Evolutionary conservation across 805 yeast species (phyloP).

Genomic region (Nakazawaea wickerhamii): DNA sequence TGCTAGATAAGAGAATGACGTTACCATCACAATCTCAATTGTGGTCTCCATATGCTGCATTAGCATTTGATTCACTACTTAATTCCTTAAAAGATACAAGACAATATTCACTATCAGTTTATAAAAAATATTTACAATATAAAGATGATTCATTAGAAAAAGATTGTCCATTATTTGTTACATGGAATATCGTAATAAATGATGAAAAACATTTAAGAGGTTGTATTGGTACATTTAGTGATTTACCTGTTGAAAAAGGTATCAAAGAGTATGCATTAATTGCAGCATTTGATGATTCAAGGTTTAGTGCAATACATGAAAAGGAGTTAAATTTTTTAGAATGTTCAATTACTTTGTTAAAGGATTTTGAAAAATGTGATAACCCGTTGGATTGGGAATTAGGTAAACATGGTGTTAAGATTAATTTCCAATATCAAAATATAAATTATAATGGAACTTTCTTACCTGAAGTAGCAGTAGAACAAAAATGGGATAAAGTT

Average conservation of each 20-base stretch:
- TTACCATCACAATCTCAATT: neutral
- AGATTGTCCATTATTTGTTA: slow-evolving; percentile 69
- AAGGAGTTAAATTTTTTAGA: slow-evolving; percentile 50
- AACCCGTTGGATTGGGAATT: slow-evolving; percentile 70
- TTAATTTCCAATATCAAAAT: slow-evolving; percentile 40
- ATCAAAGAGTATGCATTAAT: slow-evolving; percentile 55
- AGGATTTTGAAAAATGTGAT: slow-evolving; percentile 46
- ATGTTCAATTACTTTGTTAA: slow-evolving; percentile 61
- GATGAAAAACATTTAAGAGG: slow-evolving; percentile 56
- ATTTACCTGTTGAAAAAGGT: slow-evolving; percentile 49
- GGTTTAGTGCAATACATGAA: slow-evolving; percentile 62
- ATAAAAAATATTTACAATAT: slow-evolving; percentile 3
- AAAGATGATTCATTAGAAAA: slow-evolving; percentile 3
- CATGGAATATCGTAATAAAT: slow-evolving; percentile 58
- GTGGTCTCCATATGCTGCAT: slow-evolving; percentile 29
- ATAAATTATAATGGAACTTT: slow-evolving; percentile 66
- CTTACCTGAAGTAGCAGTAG: slow-evolving; percentile 84
- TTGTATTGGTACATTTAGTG: slow-evolving; percentile 85
- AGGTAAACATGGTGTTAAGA: slow-evolving; percentile 77
- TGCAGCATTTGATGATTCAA: slow-evolving; percentile 72
- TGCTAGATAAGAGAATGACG: too few species aligned
- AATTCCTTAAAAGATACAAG: slow-evolving; percentile 21
- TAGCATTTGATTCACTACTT: slow-evolving; percentile 34
- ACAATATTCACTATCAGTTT: slow-evolving; percentile 11
- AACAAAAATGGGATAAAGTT: slow-evolving; percentile 73